Conservation (phyloP, 2,329 filamentous ascomycete species). For the Phoma sp. region DNA sequence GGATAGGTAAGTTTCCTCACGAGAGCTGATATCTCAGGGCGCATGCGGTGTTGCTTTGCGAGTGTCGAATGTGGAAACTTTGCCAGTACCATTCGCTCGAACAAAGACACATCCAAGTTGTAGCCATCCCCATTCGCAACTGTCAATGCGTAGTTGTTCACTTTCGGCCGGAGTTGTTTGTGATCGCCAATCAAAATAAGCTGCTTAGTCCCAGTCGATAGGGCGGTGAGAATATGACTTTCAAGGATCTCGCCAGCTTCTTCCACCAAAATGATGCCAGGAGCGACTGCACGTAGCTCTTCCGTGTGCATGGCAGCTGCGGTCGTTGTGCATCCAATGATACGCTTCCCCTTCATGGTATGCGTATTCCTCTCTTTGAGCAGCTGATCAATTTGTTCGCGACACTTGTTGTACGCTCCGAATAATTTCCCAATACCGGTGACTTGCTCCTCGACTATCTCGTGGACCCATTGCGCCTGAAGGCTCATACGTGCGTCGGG, state of each 20-base stretch:
- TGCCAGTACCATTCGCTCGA: conserved; percentile 69
- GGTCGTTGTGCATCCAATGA: conserved; percentile 76
- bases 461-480: conserved; percentile 33
- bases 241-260: conserved; percentile 78
- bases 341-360: conserved; percentile 58
- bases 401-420: conserved; percentile 51
- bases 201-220: conserved; percentile 64
- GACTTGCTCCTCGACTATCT: conserved; percentile 58
- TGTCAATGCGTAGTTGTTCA: conserved; percentile 64
- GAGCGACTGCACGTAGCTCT: conserved; percentile 60
- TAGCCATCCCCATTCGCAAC: conserved; percentile 70
- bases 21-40: conserved; percentile 68
- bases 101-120: conserved; percentile 70
- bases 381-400: conserved; percentile 47
- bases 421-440: conserved; percentile 49
- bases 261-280: conserved; percentile 70
- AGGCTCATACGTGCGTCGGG: conserved; percentile 45
- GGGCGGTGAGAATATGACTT: conserved; percentile 67
- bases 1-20: conserved; percentile 67
- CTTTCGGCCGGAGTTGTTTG: conserved; percentile 72
- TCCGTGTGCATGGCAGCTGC: conserved; percentile 67
- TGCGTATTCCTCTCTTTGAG: conserved; percentile 34
- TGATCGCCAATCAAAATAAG: conserved; percentile 76
- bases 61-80: conserved; percentile 62
- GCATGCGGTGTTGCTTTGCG: conserved; percentile 69